Evolutionary conservation across 371 early-diverging fungal genomes (phyloP).

Genomic region (Gilbertella persicaria): DNA sequence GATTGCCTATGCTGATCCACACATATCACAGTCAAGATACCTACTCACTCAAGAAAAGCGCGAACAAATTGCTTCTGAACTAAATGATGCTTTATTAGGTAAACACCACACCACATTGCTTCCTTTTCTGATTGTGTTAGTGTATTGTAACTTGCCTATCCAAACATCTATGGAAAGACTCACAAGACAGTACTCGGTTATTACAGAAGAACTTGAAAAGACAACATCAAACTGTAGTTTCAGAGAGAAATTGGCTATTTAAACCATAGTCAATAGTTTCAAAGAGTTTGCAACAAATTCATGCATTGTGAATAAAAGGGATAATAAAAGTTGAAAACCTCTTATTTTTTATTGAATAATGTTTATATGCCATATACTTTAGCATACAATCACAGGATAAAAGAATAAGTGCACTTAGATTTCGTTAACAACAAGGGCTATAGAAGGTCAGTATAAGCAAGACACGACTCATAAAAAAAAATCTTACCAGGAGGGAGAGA

Average conservation of each 20-base stretch:
- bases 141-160: slow-evolving; percentile 11
- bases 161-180: slow-evolving; percentile 23
- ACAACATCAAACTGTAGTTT: background rate
- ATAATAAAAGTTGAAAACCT: slow-evolving; percentile 1
- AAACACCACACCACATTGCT: background rate
- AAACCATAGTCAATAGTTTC: background rate
- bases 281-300: background rate
- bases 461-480: background rate
- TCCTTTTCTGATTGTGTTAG: background rate
- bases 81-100: slow-evolving; percentile 34
- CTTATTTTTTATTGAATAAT: too few relatives aligned
- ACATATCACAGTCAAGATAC: slow-evolving; percentile 30
- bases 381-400: background rate
- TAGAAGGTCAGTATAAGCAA: background rate
- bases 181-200: slow-evolving; percentile 7
- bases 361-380: too few relatives aligned
- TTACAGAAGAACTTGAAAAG: slow-evolving; percentile 10
- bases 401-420: slow-evolving; percentile 10
- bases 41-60: slow-evolving; percentile 38
- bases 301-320: slow-evolving; percentile 2
- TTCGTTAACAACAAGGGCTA: slow-evolving; percentile 24
- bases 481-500: slow-evolving; percentile 71
- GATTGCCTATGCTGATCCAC: slow-evolving; percentile 45
- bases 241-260: slow-evolving; percentile 22
- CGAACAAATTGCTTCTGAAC: slow-evolving; percentile 32